phyloP scores from a whole-genome alignment of 2,329 filamentous ascomycete genomes.

The Fusarium nygamai region DNA sequence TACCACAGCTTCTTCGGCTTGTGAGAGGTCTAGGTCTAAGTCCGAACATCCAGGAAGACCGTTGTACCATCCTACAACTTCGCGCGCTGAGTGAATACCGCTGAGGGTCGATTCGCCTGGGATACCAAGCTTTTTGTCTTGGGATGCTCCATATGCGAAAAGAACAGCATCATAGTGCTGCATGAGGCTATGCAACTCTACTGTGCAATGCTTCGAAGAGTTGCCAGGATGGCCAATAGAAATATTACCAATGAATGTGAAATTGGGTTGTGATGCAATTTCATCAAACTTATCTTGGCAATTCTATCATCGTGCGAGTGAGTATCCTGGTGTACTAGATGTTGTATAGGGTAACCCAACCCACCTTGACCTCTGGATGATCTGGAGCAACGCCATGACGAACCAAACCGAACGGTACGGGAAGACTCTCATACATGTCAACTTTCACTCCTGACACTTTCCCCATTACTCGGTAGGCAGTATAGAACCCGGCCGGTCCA shows the following conservation, averaged over 20 bases:
- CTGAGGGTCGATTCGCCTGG: slow-evolving; percentile 78
- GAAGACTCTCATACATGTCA: slow-evolving; percentile 96
- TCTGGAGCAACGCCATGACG: slow-evolving; percentile 97
- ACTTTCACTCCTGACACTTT: slow-evolving; percentile 77
- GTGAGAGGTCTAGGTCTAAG: slow-evolving; percentile 76
- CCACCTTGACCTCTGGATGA: slow-evolving; percentile 96
- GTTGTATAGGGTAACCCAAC: slow-evolving; percentile 14
- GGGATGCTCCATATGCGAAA: slow-evolving; percentile 90
- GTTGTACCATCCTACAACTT: slow-evolving; percentile 99
- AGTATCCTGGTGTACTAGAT: background rate
- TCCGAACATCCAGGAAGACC: slow-evolving; percentile 84
- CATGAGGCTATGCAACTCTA: slow-evolving; percentile 75
- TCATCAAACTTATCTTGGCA: slow-evolving; percentile 94
- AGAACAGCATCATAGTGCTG: slow-evolving; percentile 92
- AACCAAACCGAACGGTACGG: slow-evolving; percentile 91
- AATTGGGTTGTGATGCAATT: slow-evolving; percentile 82
- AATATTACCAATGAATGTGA: slow-evolving; percentile 92
- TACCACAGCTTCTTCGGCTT: slow-evolving; percentile 84
- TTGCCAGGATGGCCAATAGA: slow-evolving; percentile 70
- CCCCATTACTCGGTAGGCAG: slow-evolving; percentile 84
- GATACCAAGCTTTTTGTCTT: slow-evolving; percentile 81
- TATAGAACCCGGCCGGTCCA: slow-evolving; percentile 95
- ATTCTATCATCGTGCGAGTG: slow-evolving; percentile 67
- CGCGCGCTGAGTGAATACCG: slow-evolving; percentile 86
- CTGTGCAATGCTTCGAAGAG: slow-evolving; percentile 54